phyloP scores from a whole-genome alignment of 495 filamentous ascomycete genomes.

The Penicillium tannophilum region DNA sequence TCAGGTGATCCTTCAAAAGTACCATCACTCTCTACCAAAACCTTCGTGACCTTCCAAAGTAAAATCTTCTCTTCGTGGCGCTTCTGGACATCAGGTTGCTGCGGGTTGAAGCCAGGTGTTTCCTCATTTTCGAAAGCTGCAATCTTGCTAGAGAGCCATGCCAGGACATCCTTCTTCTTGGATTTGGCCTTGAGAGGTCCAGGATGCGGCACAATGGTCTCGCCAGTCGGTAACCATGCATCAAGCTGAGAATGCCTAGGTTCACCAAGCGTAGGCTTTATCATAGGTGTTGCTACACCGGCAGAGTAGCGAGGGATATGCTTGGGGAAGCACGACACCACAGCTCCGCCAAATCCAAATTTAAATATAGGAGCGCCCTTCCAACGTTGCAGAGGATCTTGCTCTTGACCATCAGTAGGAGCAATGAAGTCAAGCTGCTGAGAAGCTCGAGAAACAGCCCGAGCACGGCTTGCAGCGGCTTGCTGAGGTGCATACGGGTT shows the following conservation, averaged over 20 bases:
- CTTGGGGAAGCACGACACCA: conserved; percentile 85
- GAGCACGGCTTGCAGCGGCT: conserved; percentile 25
- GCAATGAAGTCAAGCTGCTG: conserved; percentile 56
- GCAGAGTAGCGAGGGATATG: conserved; percentile 84
- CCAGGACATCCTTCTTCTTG: conserved; percentile 90
- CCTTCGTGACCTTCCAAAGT: conserved; percentile 82
- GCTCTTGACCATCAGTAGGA: conserved; percentile 78
- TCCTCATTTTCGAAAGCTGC: conserved; percentile 65
- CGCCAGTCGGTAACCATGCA: conserved; percentile 66
- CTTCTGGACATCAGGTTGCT: conserved; percentile 59
- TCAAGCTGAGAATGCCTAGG: conserved; percentile 73
- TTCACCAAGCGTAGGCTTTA: conserved; percentile 83
- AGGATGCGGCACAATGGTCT: conserved; percentile 78
- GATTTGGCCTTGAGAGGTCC: conserved; percentile 85
- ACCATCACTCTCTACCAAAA: conserved; percentile 87
- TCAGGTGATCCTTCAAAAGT: conserved; percentile 70
- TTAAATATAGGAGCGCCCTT: conserved; percentile 81
- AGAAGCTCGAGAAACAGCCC: conserved; percentile 34
- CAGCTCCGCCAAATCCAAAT: conserved; percentile 84
- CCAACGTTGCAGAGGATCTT: conserved; percentile 84
- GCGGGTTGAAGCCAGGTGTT: conserved; percentile 50
- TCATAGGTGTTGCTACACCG: conserved; percentile 68
- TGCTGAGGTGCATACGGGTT: conserved; percentile 43
- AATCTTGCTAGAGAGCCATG: conserved; percentile 80
- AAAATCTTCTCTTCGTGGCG: conserved; percentile 79